Conservation (phyloP, 495 filamentous ascomycete genomes). For the Aspergillus wentii region DNA sequence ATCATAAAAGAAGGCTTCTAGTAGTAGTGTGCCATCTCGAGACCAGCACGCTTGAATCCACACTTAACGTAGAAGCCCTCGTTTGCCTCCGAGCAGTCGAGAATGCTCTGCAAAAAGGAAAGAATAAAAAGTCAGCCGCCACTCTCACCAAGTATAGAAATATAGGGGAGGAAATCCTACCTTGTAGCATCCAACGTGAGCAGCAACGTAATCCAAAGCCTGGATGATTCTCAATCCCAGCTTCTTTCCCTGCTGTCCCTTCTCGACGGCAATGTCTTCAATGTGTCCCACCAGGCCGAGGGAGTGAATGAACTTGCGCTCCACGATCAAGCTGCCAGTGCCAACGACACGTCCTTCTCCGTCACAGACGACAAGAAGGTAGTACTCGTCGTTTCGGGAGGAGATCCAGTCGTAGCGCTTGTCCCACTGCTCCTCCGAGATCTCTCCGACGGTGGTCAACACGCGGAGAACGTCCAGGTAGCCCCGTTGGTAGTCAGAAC, state of each 20-base stretch:
- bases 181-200: slow-evolving; percentile 89
- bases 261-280: slow-evolving; percentile 93
- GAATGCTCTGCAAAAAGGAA: slow-evolving; percentile 54
- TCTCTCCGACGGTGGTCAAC: slow-evolving; percentile 88
- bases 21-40: slow-evolving; percentile 98
- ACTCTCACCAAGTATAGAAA: not conserved
- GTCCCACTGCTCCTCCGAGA: slow-evolving; percentile 68
- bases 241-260: slow-evolving; percentile 95
- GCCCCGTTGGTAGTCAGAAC: slow-evolving; percentile 65
- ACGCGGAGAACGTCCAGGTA: slow-evolving; percentile 91
- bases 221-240: slow-evolving; percentile 89
- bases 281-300: slow-evolving; percentile 80
- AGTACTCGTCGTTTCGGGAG: slow-evolving; percentile 75
- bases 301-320: slow-evolving; percentile 49
- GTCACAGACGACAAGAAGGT: slow-evolving; percentile 77
- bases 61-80: slow-evolving; percentile 99
- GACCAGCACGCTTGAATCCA: slow-evolving; percentile 85
- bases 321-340: slow-evolving; percentile 81
- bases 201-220: slow-evolving; percentile 83
- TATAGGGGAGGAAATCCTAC: slow-evolving; percentile 40
- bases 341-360: slow-evolving; percentile 67
- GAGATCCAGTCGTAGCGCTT: slow-evolving; percentile 82
- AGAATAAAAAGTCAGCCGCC: slow-evolving; percentile 8
- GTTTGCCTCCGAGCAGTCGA: slow-evolving; percentile 78
- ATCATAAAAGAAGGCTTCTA: slow-evolving; percentile 26